A percentile compares a stretch with the other conserved stretches of the same genome.
phyloP scores from a whole-genome alignment of 352 stramenopile genomes.

The Pythium brachiatum region DNA sequence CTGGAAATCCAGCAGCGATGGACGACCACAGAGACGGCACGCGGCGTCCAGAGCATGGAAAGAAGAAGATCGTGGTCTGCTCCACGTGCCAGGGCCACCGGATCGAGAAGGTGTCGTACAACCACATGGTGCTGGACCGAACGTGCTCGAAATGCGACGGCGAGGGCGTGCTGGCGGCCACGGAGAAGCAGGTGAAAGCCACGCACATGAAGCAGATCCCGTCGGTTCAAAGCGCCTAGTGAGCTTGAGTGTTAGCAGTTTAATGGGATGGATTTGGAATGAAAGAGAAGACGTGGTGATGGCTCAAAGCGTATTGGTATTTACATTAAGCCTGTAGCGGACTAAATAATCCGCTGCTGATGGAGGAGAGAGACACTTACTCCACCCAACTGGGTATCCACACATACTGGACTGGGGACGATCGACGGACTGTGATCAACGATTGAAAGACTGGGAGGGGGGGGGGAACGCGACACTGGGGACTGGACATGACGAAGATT shows the following conservation, averaged over 20 bases:
- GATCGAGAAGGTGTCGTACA: constrained; percentile 55
- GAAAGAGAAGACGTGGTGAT: background rate
- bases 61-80: constrained; percentile 42
- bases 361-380: background rate
- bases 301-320: constrained; percentile 1
- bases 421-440: constrained; percentile 1
- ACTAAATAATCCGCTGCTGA: background rate
- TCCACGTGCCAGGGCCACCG: constrained; percentile 51
- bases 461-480: no score
- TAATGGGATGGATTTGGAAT: background rate
- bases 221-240: constrained; percentile 11
- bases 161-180: constrained; percentile 40
- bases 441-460: background rate
- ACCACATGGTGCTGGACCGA: constrained; percentile 49
- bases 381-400: background rate
- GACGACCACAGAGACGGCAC: background rate
- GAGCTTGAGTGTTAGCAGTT: background rate
- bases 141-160: constrained; percentile 55
- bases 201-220: background rate
- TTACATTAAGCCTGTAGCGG: constrained; percentile 1
- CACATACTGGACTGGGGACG: background rate
- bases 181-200: background rate
- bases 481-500: background rate
- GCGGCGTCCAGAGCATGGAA: background rate
- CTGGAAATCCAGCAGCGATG: background rate